These are phyloP conservation scores for Fonticula alba DNA, from an alignment of 78 protist species.

Conservation along the genomic window DNA sequence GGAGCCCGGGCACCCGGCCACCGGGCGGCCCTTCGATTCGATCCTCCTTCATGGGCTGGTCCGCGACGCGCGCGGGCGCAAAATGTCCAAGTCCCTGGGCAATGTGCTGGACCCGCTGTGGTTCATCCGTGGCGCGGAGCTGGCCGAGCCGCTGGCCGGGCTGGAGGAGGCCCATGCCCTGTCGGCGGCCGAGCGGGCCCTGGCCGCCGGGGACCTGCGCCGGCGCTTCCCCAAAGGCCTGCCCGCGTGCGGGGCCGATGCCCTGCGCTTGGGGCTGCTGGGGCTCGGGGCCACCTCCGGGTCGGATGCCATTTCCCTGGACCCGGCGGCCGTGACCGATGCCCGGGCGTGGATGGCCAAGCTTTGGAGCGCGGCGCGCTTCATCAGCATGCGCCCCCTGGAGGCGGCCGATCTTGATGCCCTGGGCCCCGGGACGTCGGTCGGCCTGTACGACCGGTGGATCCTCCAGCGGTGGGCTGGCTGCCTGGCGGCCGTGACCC, in stretches of 20 bases:
- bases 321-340: conserved; percentile 59
- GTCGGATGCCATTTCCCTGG: conserved; percentile 67
- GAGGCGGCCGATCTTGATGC: conserved; percentile 1
- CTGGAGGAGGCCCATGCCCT: conserved; percentile 67
- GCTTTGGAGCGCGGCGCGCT: conserved; percentile 76
- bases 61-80: conserved; percentile 72
- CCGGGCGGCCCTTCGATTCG: conserved; percentile 56
- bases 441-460: conserved; percentile 52
- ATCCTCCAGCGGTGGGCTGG: conserved; percentile 54
- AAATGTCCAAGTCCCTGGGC: conserved; percentile 86
- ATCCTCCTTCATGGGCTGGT: conserved; percentile 86
- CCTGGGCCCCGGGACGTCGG: not conserved
- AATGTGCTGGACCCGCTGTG: conserved; percentile 94
- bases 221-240: conserved; percentile 76
- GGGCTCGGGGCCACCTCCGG: conserved; percentile 53
- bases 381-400: conserved; percentile 23
- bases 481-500: conserved; percentile 13
- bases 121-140: conserved; percentile 70
- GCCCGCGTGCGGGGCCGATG: conserved; percentile 94
- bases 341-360: conserved; percentile 92
- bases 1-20: conserved; percentile 63
- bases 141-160: conserved; percentile 27
- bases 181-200: conserved; percentile 34
- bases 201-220: conserved; percentile 16
- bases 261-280: conserved; percentile 86